Evolutionary conservation across 768 basidiomycete genomes (phyloP), one percentile per base, ranked within the genome.

Genomic region (Psilocybe cyanescens): DNA sequence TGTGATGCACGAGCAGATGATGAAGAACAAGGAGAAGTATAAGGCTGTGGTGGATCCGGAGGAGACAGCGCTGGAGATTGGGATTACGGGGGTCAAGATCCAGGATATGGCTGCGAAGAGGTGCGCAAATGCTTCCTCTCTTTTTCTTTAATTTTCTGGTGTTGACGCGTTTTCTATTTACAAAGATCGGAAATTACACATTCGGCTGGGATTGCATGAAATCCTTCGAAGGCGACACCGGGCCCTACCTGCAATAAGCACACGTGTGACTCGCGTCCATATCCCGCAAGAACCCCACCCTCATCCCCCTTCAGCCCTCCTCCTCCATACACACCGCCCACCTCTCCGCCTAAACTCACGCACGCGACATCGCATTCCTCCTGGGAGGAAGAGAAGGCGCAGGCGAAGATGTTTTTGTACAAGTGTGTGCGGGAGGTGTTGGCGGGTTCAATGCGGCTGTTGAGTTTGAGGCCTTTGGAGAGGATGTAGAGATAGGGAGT

Each of bases 1-100:
- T 47, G 88, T 91, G 53, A 99, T 99, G 97, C 94, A 93, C 76
- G 95, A 96, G 61, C 94, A 96, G 76, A 99, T 99, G 97, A 82
- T 80, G 75, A 89, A 89, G 76, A 98, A 98, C 72, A 88, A 94
- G 76, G 94, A 88, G 55, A 99, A 99, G 76, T 98, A 96, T 69
- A 84, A 79, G 3, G 87, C 89, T 29, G 83, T 99, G 39, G 93
- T 94, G 69, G 87, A 99, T 73, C 96, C 97, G 1, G 90, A 92
- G 70, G 77, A 74, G 50, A 90, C 89, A 50, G 85, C 86, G 59
- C 81, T 83, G 64, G 92, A 97, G 74, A 88, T 98, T 52, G 97
- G 96, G 19, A 94, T n/a, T 69, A 91, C 94, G 0, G 95, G 94
- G 2, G 90, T 99, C 66, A 99, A 98, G 80, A 95, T 99, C 61